Conservation (phyloP, 2,329 filamentous ascomycete species). For the Penicillium hesseltinei region DNA sequence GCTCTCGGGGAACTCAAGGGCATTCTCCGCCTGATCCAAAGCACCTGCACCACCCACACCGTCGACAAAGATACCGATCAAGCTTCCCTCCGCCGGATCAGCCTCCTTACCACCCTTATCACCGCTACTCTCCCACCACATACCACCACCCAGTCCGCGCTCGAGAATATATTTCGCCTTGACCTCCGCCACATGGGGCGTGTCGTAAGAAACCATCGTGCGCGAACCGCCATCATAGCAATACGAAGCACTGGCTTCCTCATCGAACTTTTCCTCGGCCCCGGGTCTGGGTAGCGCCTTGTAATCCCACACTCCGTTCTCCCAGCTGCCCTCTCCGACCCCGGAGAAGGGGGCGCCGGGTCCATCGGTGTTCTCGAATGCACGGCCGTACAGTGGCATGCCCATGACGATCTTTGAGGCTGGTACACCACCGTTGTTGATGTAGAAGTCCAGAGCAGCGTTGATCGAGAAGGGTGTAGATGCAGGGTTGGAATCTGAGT, state of each 20-base stretch:
- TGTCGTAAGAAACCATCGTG: slow-evolving; percentile 73
- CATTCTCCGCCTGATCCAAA: slow-evolving; percentile 39
- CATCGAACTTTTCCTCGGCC: slow-evolving; percentile 63
- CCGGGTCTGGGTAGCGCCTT: slow-evolving; percentile 74
- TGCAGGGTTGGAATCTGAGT: slow-evolving; percentile 56
- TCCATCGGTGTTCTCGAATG: slow-evolving; percentile 77
- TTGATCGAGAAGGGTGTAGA: slow-evolving; percentile 77
- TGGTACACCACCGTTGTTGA: slow-evolving; percentile 57
- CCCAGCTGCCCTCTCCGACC: slow-evolving; percentile 72
- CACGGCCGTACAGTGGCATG: slow-evolving; percentile 91
- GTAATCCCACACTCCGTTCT: slow-evolving; percentile 82
- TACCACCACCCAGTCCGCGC: slow-evolving; percentile 73
- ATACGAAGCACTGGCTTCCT: slow-evolving; percentile 67
- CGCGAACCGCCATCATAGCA: slow-evolving; percentile 65
- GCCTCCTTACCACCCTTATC: slow-evolving; percentile 61
- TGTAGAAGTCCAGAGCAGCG: slow-evolving; percentile 69
- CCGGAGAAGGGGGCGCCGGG: slow-evolving; percentile 70
- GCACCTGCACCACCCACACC: slow-evolving; percentile 32
- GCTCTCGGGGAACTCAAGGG: slow-evolving; percentile 40
- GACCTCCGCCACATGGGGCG: slow-evolving; percentile 56
- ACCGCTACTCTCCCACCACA: slow-evolving; percentile 93
- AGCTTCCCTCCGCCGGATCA: slow-evolving; percentile 50
- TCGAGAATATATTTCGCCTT: slow-evolving; percentile 72
- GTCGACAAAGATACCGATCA: slow-evolving; percentile 60
- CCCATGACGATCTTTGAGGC: slow-evolving; percentile 78